Evolutionary conservation across 305 asterid genomes (phyloP), one percentile per base, ranked within the genome.

Genomic region (Plantago lanceolata): DNA sequence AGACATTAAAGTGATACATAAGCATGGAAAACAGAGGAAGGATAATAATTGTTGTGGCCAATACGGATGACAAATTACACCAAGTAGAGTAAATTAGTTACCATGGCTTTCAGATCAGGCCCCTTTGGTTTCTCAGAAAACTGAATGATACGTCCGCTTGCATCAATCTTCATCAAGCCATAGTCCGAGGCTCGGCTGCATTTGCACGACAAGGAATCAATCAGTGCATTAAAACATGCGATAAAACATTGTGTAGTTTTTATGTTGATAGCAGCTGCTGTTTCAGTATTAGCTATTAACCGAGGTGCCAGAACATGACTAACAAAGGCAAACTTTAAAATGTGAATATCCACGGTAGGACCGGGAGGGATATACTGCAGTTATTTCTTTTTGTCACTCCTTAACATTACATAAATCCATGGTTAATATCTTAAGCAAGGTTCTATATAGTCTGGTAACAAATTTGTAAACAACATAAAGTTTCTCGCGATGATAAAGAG

Each of bases 61-160:
- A 33, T 57, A 29, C 17, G 61, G 31, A 29, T 14, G 24, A 31
- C 13, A 29, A 31, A 31, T 31, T 8, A 28, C 3, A 20, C 19
- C n/a, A 19, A 9, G 19, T 4, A 21, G 44, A 26, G 11, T 26
- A 21, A 45, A 52, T 49, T 21, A 29, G 18, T 47, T 72, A 92
- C 99, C 97, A 93, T 93, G 58, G 83, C 76, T 77, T 82, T 78
- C 53, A 87, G 75, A 57, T 80, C 85, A 48, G 82, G 44, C 66
- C 97, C 95, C 75, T 83, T 93, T 44, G 97, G 99, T 79, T 93
- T 93, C 79, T 93, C 99, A 4, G 95, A 79, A 74, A 93, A 93
- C 47, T 87, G 90, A 68, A 75, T 61, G 72, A 93, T 77, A 33
- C 86, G 88, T 28, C 99, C 96, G 9, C 71, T 81, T 65, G 72